Evolutionary conservation across 2,329 filamentous ascomycete genomes (phyloP).

Genomic region (Sporothrix schenckii): DNA sequence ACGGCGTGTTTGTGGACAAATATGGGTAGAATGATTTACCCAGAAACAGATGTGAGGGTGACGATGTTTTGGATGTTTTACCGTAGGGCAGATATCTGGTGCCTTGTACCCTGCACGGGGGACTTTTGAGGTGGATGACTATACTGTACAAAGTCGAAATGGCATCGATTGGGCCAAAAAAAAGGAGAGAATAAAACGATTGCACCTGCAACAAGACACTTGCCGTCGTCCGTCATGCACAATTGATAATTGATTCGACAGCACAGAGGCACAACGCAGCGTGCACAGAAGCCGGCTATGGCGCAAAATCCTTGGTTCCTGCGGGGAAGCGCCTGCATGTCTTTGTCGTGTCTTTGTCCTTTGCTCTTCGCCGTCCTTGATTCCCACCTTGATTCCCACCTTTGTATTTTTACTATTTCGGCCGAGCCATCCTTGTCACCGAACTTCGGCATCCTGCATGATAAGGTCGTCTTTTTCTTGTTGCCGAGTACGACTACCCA

Average conservation of each 20-base stretch:
- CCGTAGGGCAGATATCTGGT: background rate
- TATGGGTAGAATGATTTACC: no score
- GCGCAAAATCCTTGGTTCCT: constrained; percentile 25
- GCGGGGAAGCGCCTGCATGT: constrained; percentile 14
- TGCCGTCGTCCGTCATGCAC: background rate
- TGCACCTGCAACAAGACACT: background rate
- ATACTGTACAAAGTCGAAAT: no score
- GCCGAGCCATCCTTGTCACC: constrained; percentile 1
- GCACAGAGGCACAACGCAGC: background rate
- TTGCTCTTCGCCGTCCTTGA: background rate
- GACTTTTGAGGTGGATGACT: background rate
- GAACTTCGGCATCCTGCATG: constrained; percentile 12
- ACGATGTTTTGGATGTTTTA: background rate
- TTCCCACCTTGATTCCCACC: background rate
- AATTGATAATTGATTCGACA: background rate
- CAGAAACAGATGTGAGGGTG: background rate
- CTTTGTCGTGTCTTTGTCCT: background rate
- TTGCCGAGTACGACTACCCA: background rate
- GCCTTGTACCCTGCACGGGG: constrained; percentile 14
- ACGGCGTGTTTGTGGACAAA: constrained; percentile 16
- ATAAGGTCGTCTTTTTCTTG: background rate
- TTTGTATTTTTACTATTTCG: background rate
- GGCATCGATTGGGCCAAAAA: no score
- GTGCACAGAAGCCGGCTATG: constrained; percentile 1
- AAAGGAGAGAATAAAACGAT: no score